Conservation (phyloP, 2,329 filamentous ascomycete genomes). For the Pyricularia pennisetigena region DNA sequence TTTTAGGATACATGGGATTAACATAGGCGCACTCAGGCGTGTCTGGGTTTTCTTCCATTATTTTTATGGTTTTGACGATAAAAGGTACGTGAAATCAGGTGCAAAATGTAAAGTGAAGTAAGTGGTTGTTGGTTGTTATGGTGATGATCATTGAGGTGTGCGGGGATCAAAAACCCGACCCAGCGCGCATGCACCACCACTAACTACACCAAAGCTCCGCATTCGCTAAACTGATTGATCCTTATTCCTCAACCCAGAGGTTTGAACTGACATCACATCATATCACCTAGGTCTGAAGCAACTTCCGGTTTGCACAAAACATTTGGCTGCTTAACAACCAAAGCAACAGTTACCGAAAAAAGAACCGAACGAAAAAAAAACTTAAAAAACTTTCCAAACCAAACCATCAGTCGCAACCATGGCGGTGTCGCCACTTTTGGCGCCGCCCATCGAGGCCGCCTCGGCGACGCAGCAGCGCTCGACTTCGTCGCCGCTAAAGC, state of each 20-base stretch:
- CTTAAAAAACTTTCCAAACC: neutral
- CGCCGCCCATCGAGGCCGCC: conserved; percentile 2
- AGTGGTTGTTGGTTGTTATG: neutral
- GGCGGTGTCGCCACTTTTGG: conserved; percentile 6
- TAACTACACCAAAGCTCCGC: neutral
- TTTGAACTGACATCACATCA: neutral
- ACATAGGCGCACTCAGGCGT: neutral
- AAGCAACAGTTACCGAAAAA: neutral
- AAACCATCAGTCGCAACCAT: neutral
- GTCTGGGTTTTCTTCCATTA: too few species aligned
- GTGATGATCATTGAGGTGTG: neutral
- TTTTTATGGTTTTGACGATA: too few species aligned
- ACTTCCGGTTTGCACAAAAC: neutral
- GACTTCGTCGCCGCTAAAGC: conserved; percentile 14
- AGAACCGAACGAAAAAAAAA: neutral
- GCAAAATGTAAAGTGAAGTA: neutral
- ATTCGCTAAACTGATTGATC: neutral
- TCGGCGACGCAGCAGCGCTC: conserved; percentile 6
- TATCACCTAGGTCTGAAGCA: neutral
- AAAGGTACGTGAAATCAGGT: too few species aligned
- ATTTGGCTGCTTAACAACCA: neutral
- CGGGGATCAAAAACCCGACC: neutral
- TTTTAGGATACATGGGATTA: neutral
- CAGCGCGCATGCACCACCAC: neutral
- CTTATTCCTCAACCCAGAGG: neutral